Evolutionary conservation across 441 rosid species (phyloP).

Genomic region (Euphorbia schlechtendalii): DNA sequence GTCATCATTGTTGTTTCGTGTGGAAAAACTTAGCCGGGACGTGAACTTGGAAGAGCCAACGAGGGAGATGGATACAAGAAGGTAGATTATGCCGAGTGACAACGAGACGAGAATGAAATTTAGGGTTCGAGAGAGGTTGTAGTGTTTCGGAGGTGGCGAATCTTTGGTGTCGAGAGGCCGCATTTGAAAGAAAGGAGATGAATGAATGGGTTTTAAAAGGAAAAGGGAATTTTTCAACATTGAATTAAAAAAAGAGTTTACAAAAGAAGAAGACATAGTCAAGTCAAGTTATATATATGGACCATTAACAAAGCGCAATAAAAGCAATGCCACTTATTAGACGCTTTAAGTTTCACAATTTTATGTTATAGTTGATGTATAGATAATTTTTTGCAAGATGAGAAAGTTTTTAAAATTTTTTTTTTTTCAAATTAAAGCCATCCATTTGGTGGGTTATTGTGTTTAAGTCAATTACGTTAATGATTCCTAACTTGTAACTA

Average conservation of each 20-base stretch:
- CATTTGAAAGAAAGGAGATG: conserved; percentile 23
- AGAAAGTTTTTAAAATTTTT: neutral
- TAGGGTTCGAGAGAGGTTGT: conserved; percentile 29
- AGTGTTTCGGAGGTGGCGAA: conserved; percentile 24
- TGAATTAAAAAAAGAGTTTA: neutral
- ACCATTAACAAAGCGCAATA: conserved; percentile 21
- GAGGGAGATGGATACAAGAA: conserved; percentile 38
- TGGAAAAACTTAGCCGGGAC: conserved; percentile 16
- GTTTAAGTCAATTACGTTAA: neutral
- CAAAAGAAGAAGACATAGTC: neutral
- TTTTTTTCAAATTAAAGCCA: neutral
- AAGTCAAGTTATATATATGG: neutral
- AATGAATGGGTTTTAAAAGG: neutral
- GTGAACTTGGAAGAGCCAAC: conserved; percentile 29
- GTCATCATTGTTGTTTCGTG: conserved; percentile 13
- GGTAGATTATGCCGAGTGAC: conserved; percentile 35
- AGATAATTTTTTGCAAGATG: neutral
- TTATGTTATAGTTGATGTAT: neutral
- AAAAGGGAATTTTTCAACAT: neutral
- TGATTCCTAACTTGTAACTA: neutral
- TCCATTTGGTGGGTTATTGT: conserved; percentile 4
- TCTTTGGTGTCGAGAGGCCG: conserved; percentile 14
- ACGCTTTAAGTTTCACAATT: conserved; percentile 6
- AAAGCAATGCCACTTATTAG: conserved; percentile 10
- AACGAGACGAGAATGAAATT: conserved; percentile 34